Evolutionary conservation across 2,329 filamentous ascomycete species (phyloP).

Genomic region (Hypocrella siamensis): DNA sequence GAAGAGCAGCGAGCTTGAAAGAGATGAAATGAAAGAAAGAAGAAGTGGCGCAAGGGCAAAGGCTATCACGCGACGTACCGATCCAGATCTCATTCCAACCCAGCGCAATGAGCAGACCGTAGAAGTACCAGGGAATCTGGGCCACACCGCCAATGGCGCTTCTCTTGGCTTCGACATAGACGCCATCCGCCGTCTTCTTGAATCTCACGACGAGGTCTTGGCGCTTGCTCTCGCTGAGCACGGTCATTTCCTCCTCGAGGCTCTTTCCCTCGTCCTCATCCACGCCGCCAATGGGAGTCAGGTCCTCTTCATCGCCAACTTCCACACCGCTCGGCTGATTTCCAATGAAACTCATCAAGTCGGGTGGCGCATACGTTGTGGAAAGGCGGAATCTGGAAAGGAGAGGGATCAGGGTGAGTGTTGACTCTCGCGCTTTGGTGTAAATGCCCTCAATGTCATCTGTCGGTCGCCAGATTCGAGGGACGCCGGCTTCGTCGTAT

Average conservation of each 20-base stretch:
- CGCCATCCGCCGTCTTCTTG: slow-evolving; percentile 95
- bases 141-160: slow-evolving; percentile 91
- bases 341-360: slow-evolving; percentile 75
- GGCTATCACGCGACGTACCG: too few species aligned
- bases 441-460: slow-evolving; percentile 97
- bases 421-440: slow-evolving; percentile 82
- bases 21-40: background rate
- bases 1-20: too few species aligned
- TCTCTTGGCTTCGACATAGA: slow-evolving; percentile 95
- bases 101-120: slow-evolving; percentile 70
- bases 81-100: slow-evolving; percentile 99
- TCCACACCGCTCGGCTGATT: slow-evolving; percentile 58
- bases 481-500: slow-evolving; percentile 88
- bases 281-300: slow-evolving; percentile 77
- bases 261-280: slow-evolving; percentile 92
- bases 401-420: slow-evolving; percentile 77
- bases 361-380: slow-evolving; percentile 58
- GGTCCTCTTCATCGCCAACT: slow-evolving; percentile 76
- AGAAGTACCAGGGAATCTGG: slow-evolving; percentile 90
- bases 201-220: slow-evolving; percentile 88
- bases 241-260: slow-evolving; percentile 87
- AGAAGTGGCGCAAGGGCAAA: slow-evolving; percentile 1
- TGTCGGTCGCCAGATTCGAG: slow-evolving; percentile 87
- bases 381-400: slow-evolving; percentile 70
- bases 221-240: slow-evolving; percentile 79